Conservation (phyloP, 805 yeast species). For the Tetrapisispora iriomotensis region DNA sequence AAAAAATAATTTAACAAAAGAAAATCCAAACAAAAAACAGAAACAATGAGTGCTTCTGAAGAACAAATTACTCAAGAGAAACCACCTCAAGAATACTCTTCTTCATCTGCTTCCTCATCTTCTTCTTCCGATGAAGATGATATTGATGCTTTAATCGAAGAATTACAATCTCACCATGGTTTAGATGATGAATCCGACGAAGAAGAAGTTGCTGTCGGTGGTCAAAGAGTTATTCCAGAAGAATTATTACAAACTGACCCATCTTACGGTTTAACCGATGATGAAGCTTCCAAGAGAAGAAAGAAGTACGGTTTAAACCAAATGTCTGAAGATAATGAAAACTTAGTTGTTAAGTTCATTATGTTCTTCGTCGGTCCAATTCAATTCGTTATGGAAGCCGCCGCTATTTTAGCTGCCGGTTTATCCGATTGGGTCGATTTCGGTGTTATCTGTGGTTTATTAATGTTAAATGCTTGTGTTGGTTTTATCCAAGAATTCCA, state of each 20-base stretch:
- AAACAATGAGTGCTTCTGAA: slow-evolving; percentile 5
- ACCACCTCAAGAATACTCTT: slow-evolving; percentile 6
- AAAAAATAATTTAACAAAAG: background rate
- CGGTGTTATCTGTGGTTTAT: slow-evolving; percentile 89
- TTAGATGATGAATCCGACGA: slow-evolving; percentile 38
- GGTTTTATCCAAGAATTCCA: slow-evolving; percentile 97
- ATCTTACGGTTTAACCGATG: slow-evolving; percentile 60
- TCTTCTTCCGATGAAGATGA: slow-evolving; percentile 43
- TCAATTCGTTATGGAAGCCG: slow-evolving; percentile 96
- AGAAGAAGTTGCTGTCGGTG: slow-evolving; percentile 38
- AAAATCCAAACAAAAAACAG: background rate
- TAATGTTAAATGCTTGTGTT: slow-evolving; percentile 79
- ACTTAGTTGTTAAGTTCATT: slow-evolving; percentile 65
- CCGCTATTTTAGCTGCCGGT: slow-evolving; percentile 92
- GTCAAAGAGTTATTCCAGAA: slow-evolving; percentile 74
- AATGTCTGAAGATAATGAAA: slow-evolving; percentile 85
- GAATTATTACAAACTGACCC: slow-evolving; percentile 79
- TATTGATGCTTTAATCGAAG: slow-evolving; percentile 63
- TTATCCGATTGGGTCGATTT: slow-evolving; percentile 97
- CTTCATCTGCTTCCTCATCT: slow-evolving; percentile 3
- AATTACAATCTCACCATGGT: slow-evolving; percentile 58
- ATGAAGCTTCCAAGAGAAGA: slow-evolving; percentile 72
- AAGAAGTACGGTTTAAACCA: slow-evolving; percentile 85
- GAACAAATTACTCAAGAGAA: slow-evolving; percentile 6
- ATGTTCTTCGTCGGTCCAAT: slow-evolving; percentile 91